phyloP scores from a whole-genome alignment of 1,284 basidiomycete species.

The Rhodotorula mucilaginosa region DNA sequence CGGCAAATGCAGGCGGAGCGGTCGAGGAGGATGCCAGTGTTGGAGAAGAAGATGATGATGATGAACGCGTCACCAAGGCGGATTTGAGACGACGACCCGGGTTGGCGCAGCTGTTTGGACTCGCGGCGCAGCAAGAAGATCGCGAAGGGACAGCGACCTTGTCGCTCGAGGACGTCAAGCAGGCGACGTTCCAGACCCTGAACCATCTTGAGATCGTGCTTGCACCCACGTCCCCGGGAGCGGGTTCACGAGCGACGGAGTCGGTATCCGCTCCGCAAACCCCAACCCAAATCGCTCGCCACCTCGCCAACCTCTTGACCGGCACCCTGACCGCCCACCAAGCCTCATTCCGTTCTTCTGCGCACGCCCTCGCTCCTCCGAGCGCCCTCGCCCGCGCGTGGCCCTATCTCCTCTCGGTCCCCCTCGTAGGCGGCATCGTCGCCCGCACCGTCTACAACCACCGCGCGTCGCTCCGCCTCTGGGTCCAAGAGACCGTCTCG shows the following conservation, averaged over 20 bases:
- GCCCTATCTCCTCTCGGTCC: constrained; percentile 41
- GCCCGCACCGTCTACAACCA: constrained; percentile 35
- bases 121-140: background rate
- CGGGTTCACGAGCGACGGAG: background rate
- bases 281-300: constrained; percentile 31
- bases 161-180: constrained; percentile 19
- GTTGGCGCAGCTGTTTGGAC: background rate
- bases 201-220: constrained; percentile 24
- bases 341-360: background rate
- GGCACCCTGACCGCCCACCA: constrained; percentile 27
- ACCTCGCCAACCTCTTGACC: constrained; percentile 34
- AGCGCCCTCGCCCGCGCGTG: constrained; percentile 35
- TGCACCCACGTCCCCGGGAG: background rate
- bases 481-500: constrained; percentile 63
- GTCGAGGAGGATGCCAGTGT: background rate
- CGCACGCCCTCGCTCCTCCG: constrained; percentile 25
- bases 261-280: background rate
- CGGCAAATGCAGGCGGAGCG: constrained; percentile 2
- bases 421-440: constrained; percentile 23
- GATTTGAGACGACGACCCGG: background rate
- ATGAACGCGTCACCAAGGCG: background rate
- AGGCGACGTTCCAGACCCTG: constrained; percentile 29
- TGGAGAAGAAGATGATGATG: background rate
- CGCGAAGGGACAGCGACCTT: background rate
- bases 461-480: constrained; percentile 50